phyloP scores from a whole-genome alignment of 192 early-diverging fungal species.

The Rhizophlyctis rosea region DNA sequence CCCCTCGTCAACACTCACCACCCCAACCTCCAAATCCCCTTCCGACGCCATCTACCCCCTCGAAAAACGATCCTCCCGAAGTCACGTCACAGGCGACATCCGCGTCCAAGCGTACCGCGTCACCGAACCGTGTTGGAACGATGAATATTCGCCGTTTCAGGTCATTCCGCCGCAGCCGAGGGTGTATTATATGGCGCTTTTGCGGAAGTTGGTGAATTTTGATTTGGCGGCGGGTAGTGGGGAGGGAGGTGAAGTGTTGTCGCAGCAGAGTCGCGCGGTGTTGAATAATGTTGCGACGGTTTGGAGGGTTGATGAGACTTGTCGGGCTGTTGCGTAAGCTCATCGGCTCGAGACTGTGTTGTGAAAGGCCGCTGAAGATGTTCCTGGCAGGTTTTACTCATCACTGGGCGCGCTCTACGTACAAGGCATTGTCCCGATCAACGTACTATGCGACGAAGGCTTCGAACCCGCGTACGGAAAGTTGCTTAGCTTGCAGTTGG shows the following conservation, averaged over 20 bases:
- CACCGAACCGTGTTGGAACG: neutral
- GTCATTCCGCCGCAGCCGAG: conserved; percentile 18
- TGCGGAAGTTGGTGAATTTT: neutral
- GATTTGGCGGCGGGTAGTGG: neutral
- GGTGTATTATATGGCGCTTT: neutral
- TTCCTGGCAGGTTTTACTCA: conserved; percentile 25
- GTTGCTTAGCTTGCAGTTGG: too few species aligned
- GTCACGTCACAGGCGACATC: conserved; percentile 16
- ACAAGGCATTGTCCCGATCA: conserved; percentile 14
- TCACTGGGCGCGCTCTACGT: conserved; percentile 12
- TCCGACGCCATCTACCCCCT: neutral
- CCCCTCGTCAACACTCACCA: neutral
- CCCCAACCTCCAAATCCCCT: neutral
- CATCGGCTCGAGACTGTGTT: neutral
- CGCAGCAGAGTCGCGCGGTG: neutral
- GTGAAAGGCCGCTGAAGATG: neutral
- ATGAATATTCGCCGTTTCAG: neutral
- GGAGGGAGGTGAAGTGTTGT: conserved; percentile 3
- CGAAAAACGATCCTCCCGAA: conserved; percentile 19
- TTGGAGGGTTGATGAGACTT: conserved; percentile 22
- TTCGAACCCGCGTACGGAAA: too few species aligned
- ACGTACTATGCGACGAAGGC: conserved; percentile 8
- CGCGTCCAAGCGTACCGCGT: neutral
- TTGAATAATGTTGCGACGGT: conserved; percentile 14
- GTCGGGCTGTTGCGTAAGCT: conserved; percentile 24